phyloP scores from a whole-genome alignment of 1,139 yeast species.

The Geotrichum restrictum region DNA sequence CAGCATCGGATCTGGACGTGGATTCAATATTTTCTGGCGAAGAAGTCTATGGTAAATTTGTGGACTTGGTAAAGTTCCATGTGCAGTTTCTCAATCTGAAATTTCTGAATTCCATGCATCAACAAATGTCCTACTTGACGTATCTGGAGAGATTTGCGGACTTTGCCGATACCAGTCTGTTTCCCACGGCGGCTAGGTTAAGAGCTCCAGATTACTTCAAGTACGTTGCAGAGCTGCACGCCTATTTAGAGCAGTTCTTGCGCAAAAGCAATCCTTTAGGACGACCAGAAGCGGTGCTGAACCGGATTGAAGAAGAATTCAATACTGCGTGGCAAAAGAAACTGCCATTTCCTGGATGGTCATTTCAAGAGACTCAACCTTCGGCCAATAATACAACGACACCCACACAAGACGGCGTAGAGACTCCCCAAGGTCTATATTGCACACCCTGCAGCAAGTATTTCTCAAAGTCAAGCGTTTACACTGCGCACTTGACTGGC shows the following conservation, averaged over 20 bases:
- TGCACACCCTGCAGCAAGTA: constrained; percentile 64
- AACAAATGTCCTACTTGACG: constrained; percentile 46
- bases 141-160: constrained; percentile 49
- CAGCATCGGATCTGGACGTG: constrained; percentile 49
- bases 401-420: constrained; percentile 17
- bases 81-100: constrained; percentile 49
- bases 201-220: constrained; percentile 40
- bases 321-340: constrained; percentile 32
- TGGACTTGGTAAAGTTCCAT: constrained; percentile 56
- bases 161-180: constrained; percentile 37
- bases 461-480: constrained; percentile 66
- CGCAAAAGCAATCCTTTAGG: constrained; percentile 51
- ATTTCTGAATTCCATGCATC: constrained; percentile 23
- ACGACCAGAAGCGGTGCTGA: constrained; percentile 40
- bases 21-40: constrained; percentile 51
- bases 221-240: constrained; percentile 46
- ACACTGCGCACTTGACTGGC: constrained; percentile 64
- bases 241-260: constrained; percentile 49
- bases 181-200: constrained; percentile 26
- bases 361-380: constrained; percentile 34
- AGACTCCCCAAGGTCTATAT: constrained; percentile 33
- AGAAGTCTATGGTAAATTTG: constrained; percentile 61
- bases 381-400: neutral
- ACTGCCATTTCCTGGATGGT: constrained; percentile 24
- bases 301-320: constrained; percentile 40